Evolutionary conservation across 805 yeast genomes (phyloP).

Genomic region (Metschnikowia koreensis): DNA sequence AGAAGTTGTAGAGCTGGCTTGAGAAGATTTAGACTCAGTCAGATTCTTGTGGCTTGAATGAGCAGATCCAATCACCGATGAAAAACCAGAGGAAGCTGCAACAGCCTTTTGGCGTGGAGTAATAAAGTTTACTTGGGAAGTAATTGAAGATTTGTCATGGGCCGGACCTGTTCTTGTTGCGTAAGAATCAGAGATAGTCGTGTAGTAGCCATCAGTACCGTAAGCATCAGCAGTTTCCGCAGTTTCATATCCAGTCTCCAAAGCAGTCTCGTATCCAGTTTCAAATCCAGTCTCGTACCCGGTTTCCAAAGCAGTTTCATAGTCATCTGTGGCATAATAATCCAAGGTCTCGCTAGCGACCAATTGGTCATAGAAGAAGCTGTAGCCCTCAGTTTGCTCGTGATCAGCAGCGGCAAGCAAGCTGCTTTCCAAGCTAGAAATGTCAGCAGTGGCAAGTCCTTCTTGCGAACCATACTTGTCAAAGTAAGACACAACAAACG

Average conservation of each 20-base stretch:
- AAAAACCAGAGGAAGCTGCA: not conserved
- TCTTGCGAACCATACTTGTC: not conserved
- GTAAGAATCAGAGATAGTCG: not conserved
- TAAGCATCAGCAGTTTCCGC: not conserved
- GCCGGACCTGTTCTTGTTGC: not conserved
- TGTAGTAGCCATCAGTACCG: not conserved
- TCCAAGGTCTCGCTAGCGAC: not conserved
- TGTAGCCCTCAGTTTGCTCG: not conserved
- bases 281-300: not conserved
- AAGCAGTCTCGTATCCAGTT: not conserved
- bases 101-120: not conserved
- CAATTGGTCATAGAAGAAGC: not conserved
- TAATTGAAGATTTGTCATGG: not conserved
- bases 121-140: not conserved
- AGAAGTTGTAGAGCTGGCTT: not conserved
- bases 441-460: not conserved
- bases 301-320: not conserved
- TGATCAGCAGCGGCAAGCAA: slow-evolving; percentile 1
- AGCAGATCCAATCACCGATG: not conserved
- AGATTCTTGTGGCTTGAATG: not conserved
- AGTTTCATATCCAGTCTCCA: not conserved
- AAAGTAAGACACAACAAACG: not conserved
- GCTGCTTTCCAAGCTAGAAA: not conserved
- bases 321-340: not conserved
- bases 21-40: not conserved